Conservation (phyloP, 1,284 basidiomycete genomes). For the Inonotus obliquus region DNA sequence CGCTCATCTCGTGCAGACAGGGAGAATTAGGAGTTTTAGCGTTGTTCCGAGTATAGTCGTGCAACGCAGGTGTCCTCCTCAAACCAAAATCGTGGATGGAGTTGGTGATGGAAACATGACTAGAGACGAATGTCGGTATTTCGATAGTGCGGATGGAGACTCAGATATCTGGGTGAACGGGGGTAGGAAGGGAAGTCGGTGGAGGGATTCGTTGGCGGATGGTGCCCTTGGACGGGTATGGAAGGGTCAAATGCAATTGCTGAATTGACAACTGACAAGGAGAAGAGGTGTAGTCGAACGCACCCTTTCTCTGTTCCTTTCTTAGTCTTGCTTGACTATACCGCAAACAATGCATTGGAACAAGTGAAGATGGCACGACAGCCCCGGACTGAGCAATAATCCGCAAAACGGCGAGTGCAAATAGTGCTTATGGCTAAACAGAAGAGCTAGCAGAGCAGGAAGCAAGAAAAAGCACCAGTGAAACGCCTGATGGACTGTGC, state of each 20-base stretch:
- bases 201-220: slow-evolving; percentile 46
- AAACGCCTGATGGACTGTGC: no score
- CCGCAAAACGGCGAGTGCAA: no score
- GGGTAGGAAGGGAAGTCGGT: slow-evolving; percentile 44
- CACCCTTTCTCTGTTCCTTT: no score
- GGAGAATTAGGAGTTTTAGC: slow-evolving; percentile 51
- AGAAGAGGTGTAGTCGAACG: no score
- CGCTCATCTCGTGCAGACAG: slow-evolving; percentile 58
- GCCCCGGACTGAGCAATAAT: no score
- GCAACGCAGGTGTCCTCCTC: slow-evolving; percentile 55
- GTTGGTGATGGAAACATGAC: neutral
- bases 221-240: slow-evolving; percentile 29
- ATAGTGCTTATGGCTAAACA: no score
- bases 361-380: no score
- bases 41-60: slow-evolving; percentile 60
- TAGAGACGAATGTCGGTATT: neutral
- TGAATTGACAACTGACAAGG: neutral
- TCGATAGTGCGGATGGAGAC: neutral
- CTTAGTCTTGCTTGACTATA: no score
- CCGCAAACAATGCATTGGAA: no score
- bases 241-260: neutral
- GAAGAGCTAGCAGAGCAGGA: no score
- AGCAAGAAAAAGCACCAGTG: no score
- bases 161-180: slow-evolving; percentile 14
- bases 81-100: neutral